Evolutionary conservation across 2,329 filamentous ascomycete species (phyloP), one percentile per base, ranked within the genome.

Genomic region (Ophiostoma pallidulum): DNA sequence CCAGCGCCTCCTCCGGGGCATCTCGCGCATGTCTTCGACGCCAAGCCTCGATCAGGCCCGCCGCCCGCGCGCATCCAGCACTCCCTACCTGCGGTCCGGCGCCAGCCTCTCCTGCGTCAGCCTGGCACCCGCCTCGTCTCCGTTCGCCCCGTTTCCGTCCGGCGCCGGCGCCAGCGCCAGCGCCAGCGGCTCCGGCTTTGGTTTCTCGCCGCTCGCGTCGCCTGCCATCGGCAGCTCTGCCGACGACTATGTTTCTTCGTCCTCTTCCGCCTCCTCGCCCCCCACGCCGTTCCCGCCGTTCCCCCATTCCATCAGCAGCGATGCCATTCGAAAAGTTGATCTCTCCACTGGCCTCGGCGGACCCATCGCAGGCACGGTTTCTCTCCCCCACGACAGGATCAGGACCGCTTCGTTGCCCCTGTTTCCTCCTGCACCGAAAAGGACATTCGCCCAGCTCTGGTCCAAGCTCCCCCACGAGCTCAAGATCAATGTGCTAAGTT

Each of bases 21-120:
- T 94, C 41, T 83, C 91, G 53, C 82, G 86, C 49, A 91, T 94
- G 59, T 82, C 86, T 10, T 94, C 88, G 0, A 87, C 83, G 7
- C 82, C 85, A 1, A 86, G 84, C 14, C 67, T 94, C 43, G 71
- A 75, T 35, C 76, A 77, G 49, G 64, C 80, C 46, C 75, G 79
- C 48, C 77, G 84, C 50, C 69, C 78, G 22, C 74, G 80, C 48
- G 82, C 86, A 7, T 74, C 78, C 49, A 82, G 77, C 58, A 84
- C 83, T 58, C 78, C 82, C 9, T 82, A 88, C 72, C 68, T 79
- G 54, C 63, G 61, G 33, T 64, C 68, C n/a, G 67, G 66, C 1
- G 44, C 50, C 39, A 72, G 67, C 39, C 59, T 78, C 12, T 80
- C 76, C 1, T 78, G 74, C 55, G 71, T 71, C 47, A 78, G 73